Evolutionary conservation across 2,329 filamentous ascomycete genomes (phyloP), one percentile per base, ranked within the genome.

Genomic region (Penicillium sclerotiorum): DNA sequence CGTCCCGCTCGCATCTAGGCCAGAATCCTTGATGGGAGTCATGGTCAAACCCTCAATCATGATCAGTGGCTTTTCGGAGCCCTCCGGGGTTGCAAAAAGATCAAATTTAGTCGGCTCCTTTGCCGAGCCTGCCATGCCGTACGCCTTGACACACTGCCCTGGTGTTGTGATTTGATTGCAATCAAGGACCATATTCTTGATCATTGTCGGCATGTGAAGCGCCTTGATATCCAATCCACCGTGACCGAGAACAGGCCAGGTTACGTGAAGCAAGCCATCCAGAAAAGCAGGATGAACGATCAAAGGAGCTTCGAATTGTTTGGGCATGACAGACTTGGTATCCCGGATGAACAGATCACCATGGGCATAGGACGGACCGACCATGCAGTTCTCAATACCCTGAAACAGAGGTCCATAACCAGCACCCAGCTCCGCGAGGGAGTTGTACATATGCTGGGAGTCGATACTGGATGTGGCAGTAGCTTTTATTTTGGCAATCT

Each of bases 401-500:
- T 80, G 78, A 66, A 84, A 83, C 0, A 71, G 72, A 1, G 73
- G 64, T 0, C 80, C 80, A 53, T 83, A 83, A 1, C 69, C 65
- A 0, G 79, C 77, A 0, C 80, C 80, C n/a, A 76, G 62, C 5
- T 74, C 68, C 1, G 70, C 60, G 8, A 83, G 70, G 12, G 64
- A 58, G 2, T 77, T 67, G 47, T 83, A 83, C 56, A 83, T 69
- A 25, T 66, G 59, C 4, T 61, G 47, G 25, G 65, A 53, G 9
- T 69, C 58, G 13, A 78, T 61, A 8, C 63, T 51, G 38, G 59
- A 53, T 9, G 49, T 57, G 20, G 56, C 49, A 11, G 47, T 36
- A 13, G 44, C 27, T 33, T 35, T 32, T 9, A 60, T 51, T 30
- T 33, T 41, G 15, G 49, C 41, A n/a, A 54, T 56, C 21, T 55